Evolutionary conservation across 1,139 yeast genomes (phyloP).

Genomic region (Candida sojae): DNA sequence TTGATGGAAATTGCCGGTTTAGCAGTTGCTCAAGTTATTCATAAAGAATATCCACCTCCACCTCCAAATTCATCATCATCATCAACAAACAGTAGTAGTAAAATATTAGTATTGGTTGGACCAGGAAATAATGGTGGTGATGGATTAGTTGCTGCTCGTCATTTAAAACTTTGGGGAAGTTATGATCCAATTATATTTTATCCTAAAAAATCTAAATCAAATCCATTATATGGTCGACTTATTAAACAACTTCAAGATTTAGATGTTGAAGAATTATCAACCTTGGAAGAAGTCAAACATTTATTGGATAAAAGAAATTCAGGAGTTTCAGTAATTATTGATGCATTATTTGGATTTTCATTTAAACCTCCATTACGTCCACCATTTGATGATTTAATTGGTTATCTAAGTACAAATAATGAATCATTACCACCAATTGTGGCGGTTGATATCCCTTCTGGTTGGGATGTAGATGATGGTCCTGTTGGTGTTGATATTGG

Average conservation of each 20-base stretch:
- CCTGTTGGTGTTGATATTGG: conserved; percentile 50
- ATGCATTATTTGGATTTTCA: conserved; percentile 90
- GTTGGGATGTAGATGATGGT: conserved; percentile 95
- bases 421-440: conserved; percentile 55
- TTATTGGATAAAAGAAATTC: conserved; percentile 20
- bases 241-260: conserved; percentile 61
- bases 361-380: conserved; percentile 85
- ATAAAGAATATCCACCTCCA: conserved; percentile 56
- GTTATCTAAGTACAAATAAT: conserved; percentile 38
- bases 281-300: conserved; percentile 35
- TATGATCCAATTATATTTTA: conserved; percentile 71
- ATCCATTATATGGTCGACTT: conserved; percentile 45
- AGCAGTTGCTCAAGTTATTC: conserved; percentile 87
- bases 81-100: conserved; percentile 3
- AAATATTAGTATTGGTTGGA: conserved; percentile 75
- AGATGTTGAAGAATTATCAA: conserved; percentile 44
- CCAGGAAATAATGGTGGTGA: conserved; percentile 99
- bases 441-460: conserved; percentile 90
- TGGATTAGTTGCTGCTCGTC: conserved; percentile 94
- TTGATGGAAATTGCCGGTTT: conserved; percentile 96
- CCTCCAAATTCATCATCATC: conserved; percentile 10
- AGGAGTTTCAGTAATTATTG: conserved; percentile 51
- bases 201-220: conserved; percentile 57
- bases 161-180: conserved; percentile 72
- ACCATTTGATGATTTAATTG: conserved; percentile 69